Conservation (phyloP, 129 eudicot species). For the Cynara cardunculus region DNA sequence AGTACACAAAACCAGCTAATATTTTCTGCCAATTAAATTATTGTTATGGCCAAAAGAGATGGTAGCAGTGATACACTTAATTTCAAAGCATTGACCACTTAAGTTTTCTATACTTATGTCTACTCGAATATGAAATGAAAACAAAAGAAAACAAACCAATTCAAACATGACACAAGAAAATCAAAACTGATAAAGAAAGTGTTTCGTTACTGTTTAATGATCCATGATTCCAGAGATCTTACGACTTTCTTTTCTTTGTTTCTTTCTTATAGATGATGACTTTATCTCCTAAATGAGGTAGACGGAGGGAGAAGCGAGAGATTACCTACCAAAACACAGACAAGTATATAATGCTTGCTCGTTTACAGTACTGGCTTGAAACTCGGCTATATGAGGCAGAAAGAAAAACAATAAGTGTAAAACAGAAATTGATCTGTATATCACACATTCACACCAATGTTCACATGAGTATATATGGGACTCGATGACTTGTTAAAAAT, state of each 20-base stretch:
- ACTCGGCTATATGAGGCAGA: background rate
- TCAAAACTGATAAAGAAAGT: background rate
- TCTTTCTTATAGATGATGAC: constrained; percentile 23
- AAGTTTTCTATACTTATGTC: background rate
- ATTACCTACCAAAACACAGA: background rate
- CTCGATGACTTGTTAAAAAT: background rate
- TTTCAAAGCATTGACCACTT: background rate
- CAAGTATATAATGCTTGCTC: background rate
- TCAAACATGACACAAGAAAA: constrained; percentile 5
- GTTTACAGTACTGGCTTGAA: background rate
- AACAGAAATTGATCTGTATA: background rate
- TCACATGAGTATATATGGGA: background rate
- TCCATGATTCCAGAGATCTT: constrained; percentile 21
- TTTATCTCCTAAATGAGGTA: constrained; percentile 5
- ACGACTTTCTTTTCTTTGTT: constrained; percentile 19
- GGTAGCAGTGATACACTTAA: background rate
- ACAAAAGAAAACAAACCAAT: constrained; percentile 14
- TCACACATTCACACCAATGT: background rate
- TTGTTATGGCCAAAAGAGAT: background rate
- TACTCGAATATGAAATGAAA: background rate
- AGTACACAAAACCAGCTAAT: background rate
- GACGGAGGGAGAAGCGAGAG: background rate
- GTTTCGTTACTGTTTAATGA: constrained; percentile 22
- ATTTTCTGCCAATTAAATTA: background rate
- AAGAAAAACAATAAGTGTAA: background rate